A percentile compares a stretch with the other conserved stretches of the same genome.
phyloP scores from a whole-genome alignment of 257 asterid genomes.

The Pogostemon cablin region DNA sequence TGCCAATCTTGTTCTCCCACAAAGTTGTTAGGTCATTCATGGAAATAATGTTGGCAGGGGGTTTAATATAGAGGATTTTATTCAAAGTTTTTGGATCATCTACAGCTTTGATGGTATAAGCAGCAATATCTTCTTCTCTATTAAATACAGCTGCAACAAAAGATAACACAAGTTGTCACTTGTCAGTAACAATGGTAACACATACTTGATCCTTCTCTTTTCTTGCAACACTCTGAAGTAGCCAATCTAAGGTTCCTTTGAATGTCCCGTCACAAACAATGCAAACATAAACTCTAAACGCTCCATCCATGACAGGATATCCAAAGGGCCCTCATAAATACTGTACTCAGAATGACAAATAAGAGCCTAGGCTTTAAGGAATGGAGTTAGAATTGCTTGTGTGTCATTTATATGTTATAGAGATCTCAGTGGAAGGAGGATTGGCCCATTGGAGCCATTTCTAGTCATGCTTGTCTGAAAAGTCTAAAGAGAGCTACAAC shows the following conservation, averaged over 20 bases:
- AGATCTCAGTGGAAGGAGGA: too few species aligned
- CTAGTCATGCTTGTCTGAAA: not conserved
- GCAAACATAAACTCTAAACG: too few species aligned
- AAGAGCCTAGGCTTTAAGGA: too few species aligned
- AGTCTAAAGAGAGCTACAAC: not conserved
- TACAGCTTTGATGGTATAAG: conserved; percentile 52
- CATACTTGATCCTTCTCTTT: not conserved
- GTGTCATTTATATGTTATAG: too few species aligned
- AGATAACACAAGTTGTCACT: not conserved
- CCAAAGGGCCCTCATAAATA: too few species aligned
- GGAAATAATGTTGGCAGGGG: conserved; percentile 50
- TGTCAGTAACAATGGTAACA: not conserved
- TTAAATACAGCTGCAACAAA: conserved; percentile 47
- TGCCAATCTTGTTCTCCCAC: conserved; percentile 63
- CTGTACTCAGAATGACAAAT: too few species aligned
- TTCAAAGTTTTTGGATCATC: conserved; percentile 61
- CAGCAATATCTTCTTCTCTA: conserved; percentile 56
- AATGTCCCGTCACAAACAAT: too few species aligned
- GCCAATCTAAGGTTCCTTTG: too few species aligned
- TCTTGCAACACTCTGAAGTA: not conserved
- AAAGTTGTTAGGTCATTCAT: conserved; percentile 52
- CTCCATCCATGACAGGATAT: too few species aligned
- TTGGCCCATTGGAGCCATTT: not conserved
- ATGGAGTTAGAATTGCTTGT: too few species aligned
- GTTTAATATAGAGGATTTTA: conserved; percentile 55